phyloP scores from a whole-genome alignment of 2,329 filamentous ascomycete genomes.

The Penicillium sumatraense region DNA sequence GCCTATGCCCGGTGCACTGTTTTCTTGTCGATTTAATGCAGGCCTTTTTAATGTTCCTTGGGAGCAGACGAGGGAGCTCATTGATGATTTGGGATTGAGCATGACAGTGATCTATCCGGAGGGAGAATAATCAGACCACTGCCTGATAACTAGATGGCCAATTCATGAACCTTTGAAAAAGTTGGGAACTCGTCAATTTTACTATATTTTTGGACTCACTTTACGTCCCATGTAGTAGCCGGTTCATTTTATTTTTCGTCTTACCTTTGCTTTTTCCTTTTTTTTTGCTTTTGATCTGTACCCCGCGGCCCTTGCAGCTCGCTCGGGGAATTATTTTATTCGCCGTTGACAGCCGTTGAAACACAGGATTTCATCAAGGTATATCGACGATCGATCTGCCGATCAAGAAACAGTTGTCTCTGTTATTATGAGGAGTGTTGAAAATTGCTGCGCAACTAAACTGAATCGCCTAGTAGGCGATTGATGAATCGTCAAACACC shows the following conservation, averaged over 20 bases:
- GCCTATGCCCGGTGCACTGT: constrained; percentile 39
- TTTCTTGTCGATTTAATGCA: constrained; percentile 62
- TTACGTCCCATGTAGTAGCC: neutral
- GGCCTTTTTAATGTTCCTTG: constrained; percentile 62
- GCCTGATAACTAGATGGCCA: too few relatives aligned
- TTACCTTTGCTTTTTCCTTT: too few relatives aligned
- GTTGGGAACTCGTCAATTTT: too few relatives aligned
- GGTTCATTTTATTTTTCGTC: neutral
- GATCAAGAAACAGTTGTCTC: too few relatives aligned
- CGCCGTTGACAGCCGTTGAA: neutral
- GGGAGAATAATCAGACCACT: neutral
- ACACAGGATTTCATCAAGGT: neutral
- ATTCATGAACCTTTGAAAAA: neutral
- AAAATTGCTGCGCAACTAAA: too few relatives aligned
- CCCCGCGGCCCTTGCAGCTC: neutral
- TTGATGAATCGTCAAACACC: too few relatives aligned
- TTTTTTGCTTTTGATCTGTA: too few relatives aligned
- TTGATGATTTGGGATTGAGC: constrained; percentile 45
- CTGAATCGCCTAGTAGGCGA: too few relatives aligned
- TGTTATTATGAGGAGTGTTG: too few relatives aligned
- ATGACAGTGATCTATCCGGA: constrained; percentile 40
- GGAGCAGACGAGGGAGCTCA: constrained; percentile 51
- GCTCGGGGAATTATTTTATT: neutral
- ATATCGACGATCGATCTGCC: too few relatives aligned
- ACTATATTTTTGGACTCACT: neutral